Conservation (phyloP, 2,329 filamentous ascomycete genomes). For the Xenosphaeropsis pyriputrescens region DNA sequence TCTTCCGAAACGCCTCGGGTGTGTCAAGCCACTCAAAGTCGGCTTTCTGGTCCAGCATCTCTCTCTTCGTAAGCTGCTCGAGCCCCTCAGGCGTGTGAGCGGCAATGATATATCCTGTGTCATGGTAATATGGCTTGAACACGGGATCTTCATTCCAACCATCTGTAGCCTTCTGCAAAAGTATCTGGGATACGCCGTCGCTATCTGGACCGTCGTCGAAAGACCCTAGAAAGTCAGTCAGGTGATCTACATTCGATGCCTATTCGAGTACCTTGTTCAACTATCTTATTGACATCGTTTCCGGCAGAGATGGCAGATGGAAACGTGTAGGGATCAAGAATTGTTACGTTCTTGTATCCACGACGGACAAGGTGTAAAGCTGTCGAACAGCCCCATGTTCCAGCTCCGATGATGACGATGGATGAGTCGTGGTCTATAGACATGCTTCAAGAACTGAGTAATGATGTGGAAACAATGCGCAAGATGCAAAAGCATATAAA, state of each 20-base stretch:
- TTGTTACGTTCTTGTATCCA: conserved; percentile 30
- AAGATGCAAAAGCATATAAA: too few relatives aligned
- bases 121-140: conserved; percentile 27
- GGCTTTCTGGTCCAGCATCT: conserved; percentile 17
- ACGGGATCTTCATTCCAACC: conserved; percentile 27
- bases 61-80: conserved; percentile 20
- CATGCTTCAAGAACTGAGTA: too few relatives aligned
- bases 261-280: conserved; percentile 17
- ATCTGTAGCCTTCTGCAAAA: conserved; percentile 22
- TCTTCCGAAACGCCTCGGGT: conserved; percentile 28
- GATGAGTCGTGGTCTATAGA: conserved; percentile 9
- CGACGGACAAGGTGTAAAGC: conserved; percentile 26
- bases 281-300: conserved; percentile 47
- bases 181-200: conserved; percentile 14
- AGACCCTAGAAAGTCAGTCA: conserved; percentile 12
- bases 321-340: conserved; percentile 31
- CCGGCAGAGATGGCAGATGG: conserved; percentile 30
- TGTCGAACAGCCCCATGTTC: conserved; percentile 26
- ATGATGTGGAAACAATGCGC: too few relatives aligned
- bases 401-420: conserved; percentile 25
- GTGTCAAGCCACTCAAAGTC: conserved; percentile 22
- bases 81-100: conserved; percentile 24
- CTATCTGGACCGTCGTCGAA: conserved; percentile 7
- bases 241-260: conserved; percentile 10
- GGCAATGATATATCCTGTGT: conserved; percentile 28